phyloP scores from a whole-genome alignment of 257 asterid genomes.

The Perilla frutescens region DNA sequence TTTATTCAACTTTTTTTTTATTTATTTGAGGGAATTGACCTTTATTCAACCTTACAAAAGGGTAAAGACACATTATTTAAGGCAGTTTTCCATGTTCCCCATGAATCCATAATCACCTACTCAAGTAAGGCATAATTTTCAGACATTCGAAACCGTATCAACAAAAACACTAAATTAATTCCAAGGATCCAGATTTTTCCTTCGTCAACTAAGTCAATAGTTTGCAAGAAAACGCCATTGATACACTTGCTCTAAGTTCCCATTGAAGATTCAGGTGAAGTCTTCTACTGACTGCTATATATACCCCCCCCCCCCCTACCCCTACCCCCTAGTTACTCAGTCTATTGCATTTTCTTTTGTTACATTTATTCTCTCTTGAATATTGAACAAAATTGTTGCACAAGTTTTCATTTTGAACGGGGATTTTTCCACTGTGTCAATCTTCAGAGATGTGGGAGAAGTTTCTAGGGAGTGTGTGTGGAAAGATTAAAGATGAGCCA shows the following conservation, averaged over 20 bases:
- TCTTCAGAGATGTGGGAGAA: conserved; percentile 53
- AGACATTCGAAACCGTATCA: neutral
- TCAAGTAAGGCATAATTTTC: conserved; percentile 24
- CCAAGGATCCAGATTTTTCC: neutral
- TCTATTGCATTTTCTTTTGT: neutral
- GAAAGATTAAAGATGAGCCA: conserved; percentile 43
- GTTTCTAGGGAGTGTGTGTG: conserved; percentile 48
- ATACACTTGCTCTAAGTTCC: neutral
- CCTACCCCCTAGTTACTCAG: neutral
- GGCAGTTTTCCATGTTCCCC: neutral
- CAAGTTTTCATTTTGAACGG: conserved; percentile 5
- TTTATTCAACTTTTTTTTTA: conserved; percentile 9
- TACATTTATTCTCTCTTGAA: too few species aligned
- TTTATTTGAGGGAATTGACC: neutral
- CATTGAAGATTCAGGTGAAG: conserved; percentile 20
- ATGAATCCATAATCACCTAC: conserved; percentile 14
- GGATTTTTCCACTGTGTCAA: conserved; percentile 18
- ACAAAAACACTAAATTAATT: neutral
- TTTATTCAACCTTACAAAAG: conserved; percentile 1
- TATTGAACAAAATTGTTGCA: neutral
- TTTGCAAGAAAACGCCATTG: too few species aligned
- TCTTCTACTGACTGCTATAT: conserved; percentile 13
- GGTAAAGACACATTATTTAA: neutral
- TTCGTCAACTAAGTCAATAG: neutral
- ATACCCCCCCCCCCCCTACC: neutral